Conservation (phyloP, 768 basidiomycete genomes). For the Fomitopsis pulvina region DNA sequence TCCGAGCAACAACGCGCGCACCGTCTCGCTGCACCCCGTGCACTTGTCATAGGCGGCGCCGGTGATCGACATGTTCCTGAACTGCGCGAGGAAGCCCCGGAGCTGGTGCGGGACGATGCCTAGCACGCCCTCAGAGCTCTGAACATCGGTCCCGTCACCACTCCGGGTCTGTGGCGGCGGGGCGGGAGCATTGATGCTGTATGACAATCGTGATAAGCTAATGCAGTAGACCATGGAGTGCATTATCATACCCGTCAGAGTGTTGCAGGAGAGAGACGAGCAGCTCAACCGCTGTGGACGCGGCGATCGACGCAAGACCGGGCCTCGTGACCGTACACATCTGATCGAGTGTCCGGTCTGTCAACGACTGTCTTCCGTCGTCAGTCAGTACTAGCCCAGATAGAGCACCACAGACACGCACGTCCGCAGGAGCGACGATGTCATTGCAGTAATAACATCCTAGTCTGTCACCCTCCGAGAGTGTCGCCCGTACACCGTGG, state of each 20-base stretch:
- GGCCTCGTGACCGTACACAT: slow-evolving; percentile 99
- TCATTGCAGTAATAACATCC: slow-evolving; percentile 99
- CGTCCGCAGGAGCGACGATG: slow-evolving; percentile 90
- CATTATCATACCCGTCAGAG: slow-evolving; percentile 61
- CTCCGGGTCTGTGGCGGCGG: slow-evolving; percentile 40
- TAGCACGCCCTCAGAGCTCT: slow-evolving; percentile 47
- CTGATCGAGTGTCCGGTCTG: slow-evolving; percentile 92
- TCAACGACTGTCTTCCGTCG: slow-evolving; percentile 42
- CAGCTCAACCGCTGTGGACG: slow-evolving; percentile 88
- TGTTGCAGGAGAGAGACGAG: slow-evolving; percentile 87
- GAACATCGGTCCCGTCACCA: slow-evolving; percentile 15
- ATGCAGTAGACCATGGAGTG: not conserved
- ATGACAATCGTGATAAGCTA: not conserved
- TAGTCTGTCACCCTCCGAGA: slow-evolving; percentile 36
- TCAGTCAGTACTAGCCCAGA: not conserved
- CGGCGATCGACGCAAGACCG: slow-evolving; percentile 88
- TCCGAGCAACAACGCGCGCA: slow-evolving; percentile 26
- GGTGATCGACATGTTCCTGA: slow-evolving; percentile 75
- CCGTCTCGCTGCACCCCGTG: slow-evolving; percentile 84
- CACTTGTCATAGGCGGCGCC: slow-evolving; percentile 85
- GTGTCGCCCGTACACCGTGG: slow-evolving; percentile 62
- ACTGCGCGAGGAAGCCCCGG: slow-evolving; percentile 84
- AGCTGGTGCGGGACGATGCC: slow-evolving; percentile 93
- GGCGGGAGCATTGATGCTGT: slow-evolving; percentile 59
- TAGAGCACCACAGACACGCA: slow-evolving; percentile 6